Base-by-base conservation (phyloP, 768 basidiomycete genomes). In the Galerina marginata region DNA sequence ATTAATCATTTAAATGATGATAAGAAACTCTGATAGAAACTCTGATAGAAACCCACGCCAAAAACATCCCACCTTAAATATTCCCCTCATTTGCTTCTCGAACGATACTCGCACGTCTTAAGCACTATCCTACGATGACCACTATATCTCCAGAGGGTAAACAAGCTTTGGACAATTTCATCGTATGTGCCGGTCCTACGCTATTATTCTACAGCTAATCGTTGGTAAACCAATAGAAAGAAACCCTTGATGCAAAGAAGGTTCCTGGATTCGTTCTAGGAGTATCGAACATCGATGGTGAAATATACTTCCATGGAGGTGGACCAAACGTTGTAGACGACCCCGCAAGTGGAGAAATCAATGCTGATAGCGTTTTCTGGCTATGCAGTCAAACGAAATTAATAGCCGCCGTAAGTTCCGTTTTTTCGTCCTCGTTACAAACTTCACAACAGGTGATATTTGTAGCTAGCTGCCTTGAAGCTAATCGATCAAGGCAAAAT, bases 351-450 rank as follows among this genome's bases (percentile, higher is more conserved):
- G 72, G 68, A 5, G 53, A 59, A 10, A 58, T 77, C 10, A 58
- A 66, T 46, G 48, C 65, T 14, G 71, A 76, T 49, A 70, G 69
- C 15, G 55, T 76, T 10, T 75, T 76, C 56, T 76, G 75, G 74
- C 65, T 79, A 3, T 75, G 74, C 59, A 76, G 77, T 49, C 70
- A 73, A 58, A 72, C 74, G 7, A 77, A 77, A 54, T 58, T 76
- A 47, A 60, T 76, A 26, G 66, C 70, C 9, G 65, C 72, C 37
- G 77, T 74, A 53, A 15, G 73, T 63, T 20, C 20, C n/a, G 4
- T 29, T 15, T 52, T 4, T 23, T 29, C 36, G 54, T 33, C 23
- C 16, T 29, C 10, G 9, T 33, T 33, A 3, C 11, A 7, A 33
- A 49, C 29, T 26, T 33, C 25, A 7, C 45, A n/a, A 29, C 42